These are phyloP conservation scores for Acidiella bohemica DNA, from an alignment of 495 filamentous ascomycete genomes.

Conservation along the genomic window DNA sequence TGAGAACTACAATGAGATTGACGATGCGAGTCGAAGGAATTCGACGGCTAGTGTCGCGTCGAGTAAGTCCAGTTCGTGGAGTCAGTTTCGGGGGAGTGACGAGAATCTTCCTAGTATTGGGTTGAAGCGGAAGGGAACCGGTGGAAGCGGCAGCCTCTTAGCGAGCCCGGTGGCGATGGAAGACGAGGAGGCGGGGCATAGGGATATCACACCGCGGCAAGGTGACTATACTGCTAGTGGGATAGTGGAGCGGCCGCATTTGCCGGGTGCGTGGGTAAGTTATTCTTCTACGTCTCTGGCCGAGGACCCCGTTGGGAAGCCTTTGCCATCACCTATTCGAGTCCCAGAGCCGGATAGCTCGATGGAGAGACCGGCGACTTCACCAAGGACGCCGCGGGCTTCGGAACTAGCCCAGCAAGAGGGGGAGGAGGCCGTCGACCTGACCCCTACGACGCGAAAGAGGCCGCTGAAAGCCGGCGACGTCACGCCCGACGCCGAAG, in stretches of 20 bases:
- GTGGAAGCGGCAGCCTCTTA: constrained; percentile 1
- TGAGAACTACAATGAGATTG: constrained; percentile 32
- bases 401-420: constrained; percentile 1
- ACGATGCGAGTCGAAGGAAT: constrained; percentile 23
- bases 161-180: neutral
- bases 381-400: constrained; percentile 6
- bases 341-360: too few relatives aligned
- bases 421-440: constrained; percentile 20
- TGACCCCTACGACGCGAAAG: constrained; percentile 27
- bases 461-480: constrained; percentile 9
- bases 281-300: constrained; percentile 33
- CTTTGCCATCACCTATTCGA: too few relatives aligned
- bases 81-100: constrained; percentile 19
- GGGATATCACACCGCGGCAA: too few relatives aligned
- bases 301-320: too few relatives aligned
- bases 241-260: constrained; percentile 43
- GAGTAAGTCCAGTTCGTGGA: constrained; percentile 27
- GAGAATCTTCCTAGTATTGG: constrained; percentile 18
- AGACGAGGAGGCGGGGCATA: neutral
- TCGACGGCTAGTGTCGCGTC: constrained; percentile 24
- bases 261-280: constrained; percentile 55
- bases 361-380: too few relatives aligned
- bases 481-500: constrained; percentile 1
- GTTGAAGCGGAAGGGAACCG: constrained; percentile 9
- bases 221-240: too few relatives aligned